Conservation (phyloP, 2,329 filamentous ascomycete genomes). For the Sporothrix humicola region DNA sequence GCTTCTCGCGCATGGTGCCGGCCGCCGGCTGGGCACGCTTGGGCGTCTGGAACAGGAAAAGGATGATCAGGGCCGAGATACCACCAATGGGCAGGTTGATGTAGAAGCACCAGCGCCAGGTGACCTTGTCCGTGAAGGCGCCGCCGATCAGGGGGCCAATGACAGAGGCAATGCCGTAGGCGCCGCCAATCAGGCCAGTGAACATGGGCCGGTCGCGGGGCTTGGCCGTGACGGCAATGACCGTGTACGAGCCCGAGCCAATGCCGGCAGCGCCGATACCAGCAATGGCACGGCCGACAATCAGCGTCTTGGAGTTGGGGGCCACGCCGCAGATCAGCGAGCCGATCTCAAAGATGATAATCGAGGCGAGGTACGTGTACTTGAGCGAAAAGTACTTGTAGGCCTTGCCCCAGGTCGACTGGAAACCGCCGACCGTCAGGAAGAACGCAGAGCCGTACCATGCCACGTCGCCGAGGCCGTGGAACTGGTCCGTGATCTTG, state of each 20-base stretch:
- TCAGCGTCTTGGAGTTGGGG: slow-evolving; percentile 54
- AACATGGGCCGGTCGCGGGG: slow-evolving; percentile 43
- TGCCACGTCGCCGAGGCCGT: slow-evolving; percentile 58
- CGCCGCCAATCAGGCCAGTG: slow-evolving; percentile 36
- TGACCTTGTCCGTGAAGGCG: slow-evolving; percentile 40
- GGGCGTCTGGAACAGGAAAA: slow-evolving; percentile 48
- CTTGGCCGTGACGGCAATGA: slow-evolving; percentile 46
- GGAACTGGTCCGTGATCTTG: slow-evolving; percentile 60
- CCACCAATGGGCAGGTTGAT: slow-evolving; percentile 45
- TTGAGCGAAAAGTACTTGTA: slow-evolving; percentile 60
- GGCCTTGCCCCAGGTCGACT: slow-evolving; percentile 55
- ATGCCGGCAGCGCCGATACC: slow-evolving; percentile 54
- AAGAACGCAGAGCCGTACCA: slow-evolving; percentile 66
- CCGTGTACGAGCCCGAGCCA: slow-evolving; percentile 48
- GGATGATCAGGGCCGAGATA: slow-evolving; percentile 40
- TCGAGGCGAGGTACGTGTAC: slow-evolving; percentile 54
- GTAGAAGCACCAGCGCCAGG: slow-evolving; percentile 45
- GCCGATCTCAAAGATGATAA: slow-evolving; percentile 62
- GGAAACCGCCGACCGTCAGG: slow-evolving; percentile 54
- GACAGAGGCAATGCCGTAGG: slow-evolving; percentile 43
- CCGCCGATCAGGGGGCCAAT: slow-evolving; percentile 42
- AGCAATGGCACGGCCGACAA: slow-evolving; percentile 58
- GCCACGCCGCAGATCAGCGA: slow-evolving; percentile 58
- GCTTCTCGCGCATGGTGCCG: slow-evolving; percentile 46
- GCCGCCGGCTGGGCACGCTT: slow-evolving; percentile 43